Conservation (phyloP, 768 basidiomycete genomes). For the Mycena vitilis region DNA sequence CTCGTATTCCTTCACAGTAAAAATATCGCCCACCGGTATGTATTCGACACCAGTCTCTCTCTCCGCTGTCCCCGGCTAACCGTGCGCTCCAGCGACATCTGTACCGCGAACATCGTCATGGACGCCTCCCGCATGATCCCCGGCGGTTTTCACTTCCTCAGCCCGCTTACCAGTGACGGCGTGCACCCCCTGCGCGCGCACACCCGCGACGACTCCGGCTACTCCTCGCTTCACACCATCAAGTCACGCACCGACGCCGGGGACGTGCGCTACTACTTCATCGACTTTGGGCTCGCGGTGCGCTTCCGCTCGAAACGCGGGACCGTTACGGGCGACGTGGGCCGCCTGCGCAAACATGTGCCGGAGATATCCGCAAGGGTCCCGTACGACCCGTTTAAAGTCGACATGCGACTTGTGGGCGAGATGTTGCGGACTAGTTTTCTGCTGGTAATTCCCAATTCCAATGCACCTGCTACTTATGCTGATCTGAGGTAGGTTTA, state of each 20-base stretch:
- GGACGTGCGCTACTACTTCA: background rate
- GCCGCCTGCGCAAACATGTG: conserved; percentile 4
- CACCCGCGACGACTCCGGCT: no score
- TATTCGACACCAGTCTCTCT: background rate
- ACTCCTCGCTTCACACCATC: background rate
- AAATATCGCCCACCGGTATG: conserved; percentile 19
- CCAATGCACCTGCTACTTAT: no score
- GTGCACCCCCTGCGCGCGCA: no score
- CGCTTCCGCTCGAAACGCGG: conserved; percentile 6
- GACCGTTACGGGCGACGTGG: background rate
- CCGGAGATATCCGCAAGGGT: conserved; percentile 13
- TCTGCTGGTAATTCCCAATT: background rate
- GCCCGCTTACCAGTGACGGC: background rate
- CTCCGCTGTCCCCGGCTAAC: background rate
- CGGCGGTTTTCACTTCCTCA: conserved; percentile 12
- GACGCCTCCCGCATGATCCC: conserved; percentile 14
- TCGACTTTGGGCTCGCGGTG: background rate
- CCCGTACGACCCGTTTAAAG: conserved; percentile 14
- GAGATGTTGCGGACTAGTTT: conserved; percentile 7
- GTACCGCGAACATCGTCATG: conserved; percentile 11
- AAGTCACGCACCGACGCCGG: conserved; percentile 1
- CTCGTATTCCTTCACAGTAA: conserved; percentile 17
- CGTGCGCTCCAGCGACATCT: conserved; percentile 9
- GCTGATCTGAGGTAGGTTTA: background rate
- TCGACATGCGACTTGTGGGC: background rate